These are phyloP conservation scores for Xenoacremonium recifei DNA, from an alignment of 2,329 filamentous ascomycete species.

Conservation along the genomic window DNA sequence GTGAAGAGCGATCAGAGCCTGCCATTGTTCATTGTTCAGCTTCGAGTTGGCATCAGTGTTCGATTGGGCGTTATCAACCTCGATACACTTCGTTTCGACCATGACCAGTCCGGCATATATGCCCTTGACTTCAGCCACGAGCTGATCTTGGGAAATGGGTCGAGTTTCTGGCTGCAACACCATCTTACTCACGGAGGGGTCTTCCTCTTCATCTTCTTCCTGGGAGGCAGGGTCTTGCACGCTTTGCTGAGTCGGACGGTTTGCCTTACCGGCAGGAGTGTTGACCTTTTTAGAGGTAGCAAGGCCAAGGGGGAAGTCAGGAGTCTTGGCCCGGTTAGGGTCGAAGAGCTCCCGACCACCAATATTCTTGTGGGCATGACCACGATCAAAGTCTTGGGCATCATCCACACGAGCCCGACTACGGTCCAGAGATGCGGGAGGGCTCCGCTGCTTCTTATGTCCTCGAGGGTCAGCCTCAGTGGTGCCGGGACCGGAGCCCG, in stretches of 20 bases:
- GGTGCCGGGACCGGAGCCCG: background rate
- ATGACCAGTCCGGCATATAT: conserved; percentile 83
- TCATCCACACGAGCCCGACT: conserved; percentile 7
- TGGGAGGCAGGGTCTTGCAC: background rate
- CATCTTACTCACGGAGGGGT: conserved; percentile 7
- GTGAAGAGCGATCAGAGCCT: conserved; percentile 79
- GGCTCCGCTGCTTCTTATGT: conserved; percentile 28
- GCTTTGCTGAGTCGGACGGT: background rate
- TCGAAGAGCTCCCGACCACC: no score
- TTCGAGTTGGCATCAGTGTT: conserved; percentile 41
- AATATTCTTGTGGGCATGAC: conserved; percentile 15
- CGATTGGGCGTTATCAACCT: conserved; percentile 67
- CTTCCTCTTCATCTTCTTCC: background rate
- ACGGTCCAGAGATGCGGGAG: conserved; percentile 18
- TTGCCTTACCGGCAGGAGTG: conserved; percentile 6
- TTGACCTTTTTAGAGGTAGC: conserved; percentile 7
- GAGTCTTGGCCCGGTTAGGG: no score
- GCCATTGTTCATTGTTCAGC: conserved; percentile 71
- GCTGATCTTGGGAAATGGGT: conserved; percentile 72
- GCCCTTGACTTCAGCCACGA: conserved; percentile 77
- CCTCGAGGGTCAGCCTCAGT: conserved; percentile 13
- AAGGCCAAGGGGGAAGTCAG: no score
- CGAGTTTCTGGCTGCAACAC: conserved; percentile 41
- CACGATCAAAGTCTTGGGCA: conserved; percentile 23
- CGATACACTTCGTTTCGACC: conserved; percentile 85